phyloP scores from a whole-genome alignment of 2,329 filamentous ascomycete genomes.

The Pseudonectria foliicola region DNA sequence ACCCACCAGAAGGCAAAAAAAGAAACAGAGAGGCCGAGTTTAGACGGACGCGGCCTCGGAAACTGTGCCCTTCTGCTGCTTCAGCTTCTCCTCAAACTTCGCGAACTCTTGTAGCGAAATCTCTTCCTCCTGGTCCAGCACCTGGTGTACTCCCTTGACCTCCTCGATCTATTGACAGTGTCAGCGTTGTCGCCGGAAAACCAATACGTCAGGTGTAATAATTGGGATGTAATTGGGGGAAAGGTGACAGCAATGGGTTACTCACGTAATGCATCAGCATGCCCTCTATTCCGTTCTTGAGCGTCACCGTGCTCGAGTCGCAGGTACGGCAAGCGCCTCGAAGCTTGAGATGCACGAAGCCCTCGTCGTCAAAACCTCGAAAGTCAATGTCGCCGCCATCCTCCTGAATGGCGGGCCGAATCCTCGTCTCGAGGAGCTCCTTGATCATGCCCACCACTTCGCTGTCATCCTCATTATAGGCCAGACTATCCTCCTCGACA shows the following conservation, averaged over 20 bases:
- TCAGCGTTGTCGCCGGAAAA: too few species aligned
- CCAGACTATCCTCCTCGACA: slow-evolving; percentile 58
- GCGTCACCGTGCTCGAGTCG: slow-evolving; percentile 90
- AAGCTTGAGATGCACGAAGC: slow-evolving; percentile 78
- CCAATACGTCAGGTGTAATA: neutral
- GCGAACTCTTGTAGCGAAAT: slow-evolving; percentile 81
- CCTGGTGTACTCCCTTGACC: slow-evolving; percentile 85
- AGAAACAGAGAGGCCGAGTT: neutral
- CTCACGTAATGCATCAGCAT: slow-evolving; percentile 96
- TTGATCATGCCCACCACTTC: slow-evolving; percentile 99
- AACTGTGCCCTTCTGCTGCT: slow-evolving; percentile 41
- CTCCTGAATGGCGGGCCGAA: slow-evolving; percentile 92
- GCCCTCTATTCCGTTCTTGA: slow-evolving; percentile 96
- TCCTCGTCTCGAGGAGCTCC: slow-evolving; percentile 89
- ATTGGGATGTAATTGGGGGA: neutral
- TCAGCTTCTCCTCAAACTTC: slow-evolving; percentile 83
- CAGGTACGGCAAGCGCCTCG: slow-evolving; percentile 91
- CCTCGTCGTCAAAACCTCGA: slow-evolving; percentile 73
- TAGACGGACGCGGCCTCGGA: slow-evolving; percentile 6
- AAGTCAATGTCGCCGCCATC: slow-evolving; percentile 98
- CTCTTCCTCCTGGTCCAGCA: slow-evolving; percentile 87
- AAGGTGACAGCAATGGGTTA: slow-evolving; percentile 15
- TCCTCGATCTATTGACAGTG: slow-evolving; percentile 70
- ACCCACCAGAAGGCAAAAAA: neutral
- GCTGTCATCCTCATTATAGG: slow-evolving; percentile 82